Base-by-base conservation (phyloP, 2,329 filamentous ascomycete species). In the Sarocladium oryzae region DNA sequence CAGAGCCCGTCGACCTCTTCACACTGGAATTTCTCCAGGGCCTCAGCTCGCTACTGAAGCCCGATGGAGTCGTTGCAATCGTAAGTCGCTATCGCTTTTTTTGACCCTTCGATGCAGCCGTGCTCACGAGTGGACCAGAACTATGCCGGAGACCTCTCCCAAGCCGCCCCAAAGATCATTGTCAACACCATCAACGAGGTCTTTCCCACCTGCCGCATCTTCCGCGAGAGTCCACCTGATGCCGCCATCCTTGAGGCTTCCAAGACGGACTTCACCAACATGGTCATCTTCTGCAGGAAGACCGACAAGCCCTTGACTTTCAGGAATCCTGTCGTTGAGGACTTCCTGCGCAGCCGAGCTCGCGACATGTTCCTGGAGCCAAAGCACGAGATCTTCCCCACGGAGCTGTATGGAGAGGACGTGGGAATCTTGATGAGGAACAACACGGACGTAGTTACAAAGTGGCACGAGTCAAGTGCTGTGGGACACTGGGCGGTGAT, bases 251-350 rank as follows among this genome's bases (percentile, higher is more conserved):
- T 80, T 20, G 72, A 74, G 32, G 63, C 70, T 37, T 67, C 73
- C 16, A 74, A 72, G 2, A 69, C 71, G 24, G 88, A 96, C 63
- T 96, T 97, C 66, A 89, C 90, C 64, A 99, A 99, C 72, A 89
- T 97, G 79, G 88, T 97, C 43, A 83, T 97, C 54, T 96, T 96
- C 72, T 99, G 93, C 75, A 84, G 81, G 53, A 92, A 90, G 69
- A 74, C 71, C 10, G 16, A n/a, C 2, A 60, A 61, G 2, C 60
- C 69, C 0, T 69, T 90, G 33, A 70, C 63, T 0, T 97, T 97
- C 72, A 79, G 91, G 11, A 61, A 73, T 15, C 80, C 90, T 0
- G 71, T 68, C 0, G 66, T 76, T 6, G 70, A 72, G 2, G 93
- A 99, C 63, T 85, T 80, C 60, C 71, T 96, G 30, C 78, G 79